Conservation (phyloP, 768 basidiomycete genomes). For the Mycena latifolia region DNA sequence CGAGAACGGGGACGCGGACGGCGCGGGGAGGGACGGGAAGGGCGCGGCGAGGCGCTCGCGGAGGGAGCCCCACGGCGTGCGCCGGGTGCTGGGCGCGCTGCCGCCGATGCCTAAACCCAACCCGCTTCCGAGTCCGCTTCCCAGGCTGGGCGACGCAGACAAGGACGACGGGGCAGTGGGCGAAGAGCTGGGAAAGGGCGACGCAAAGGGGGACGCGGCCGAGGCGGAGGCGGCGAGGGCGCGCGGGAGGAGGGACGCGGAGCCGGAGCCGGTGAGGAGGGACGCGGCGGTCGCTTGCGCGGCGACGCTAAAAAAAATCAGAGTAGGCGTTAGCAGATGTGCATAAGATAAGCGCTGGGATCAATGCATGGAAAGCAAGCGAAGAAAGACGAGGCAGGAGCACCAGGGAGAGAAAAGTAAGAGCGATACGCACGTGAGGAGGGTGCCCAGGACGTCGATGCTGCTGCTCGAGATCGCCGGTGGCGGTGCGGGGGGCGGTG, state of each 20-base stretch:
- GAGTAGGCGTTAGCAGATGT: no score
- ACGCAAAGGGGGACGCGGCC: conserved; percentile 41
- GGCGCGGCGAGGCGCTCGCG: conserved; percentile 7
- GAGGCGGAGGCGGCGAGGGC: conserved; percentile 24
- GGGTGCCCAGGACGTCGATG: conserved; percentile 86
- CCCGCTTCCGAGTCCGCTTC: no score
- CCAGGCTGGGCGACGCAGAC: no score
- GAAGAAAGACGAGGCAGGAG: no score
- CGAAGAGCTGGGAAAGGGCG: no score
- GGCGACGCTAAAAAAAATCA: conserved; percentile 71
- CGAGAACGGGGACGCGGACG: not conserved
- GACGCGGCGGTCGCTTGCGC: conserved; percentile 95
- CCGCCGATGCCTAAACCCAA: no score
- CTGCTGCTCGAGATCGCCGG: conserved; percentile 74
- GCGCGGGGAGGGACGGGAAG: not conserved
- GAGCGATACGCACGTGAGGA: conserved; percentile 70
- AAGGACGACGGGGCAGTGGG: no score
- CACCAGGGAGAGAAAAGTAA: not conserved
- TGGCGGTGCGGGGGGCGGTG: conserved; percentile 29
- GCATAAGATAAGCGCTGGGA: no score
- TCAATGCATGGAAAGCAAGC: no score
- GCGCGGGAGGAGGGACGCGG: conserved; percentile 63
- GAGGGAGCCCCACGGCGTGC: conserved; percentile 12
- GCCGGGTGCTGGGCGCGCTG: not conserved
- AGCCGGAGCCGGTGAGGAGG: conserved; percentile 78